Evolutionary conservation across 257 asterid genomes (phyloP), one percentile per base, ranked within the genome.

Genomic region (Solanum stenotomum): DNA sequence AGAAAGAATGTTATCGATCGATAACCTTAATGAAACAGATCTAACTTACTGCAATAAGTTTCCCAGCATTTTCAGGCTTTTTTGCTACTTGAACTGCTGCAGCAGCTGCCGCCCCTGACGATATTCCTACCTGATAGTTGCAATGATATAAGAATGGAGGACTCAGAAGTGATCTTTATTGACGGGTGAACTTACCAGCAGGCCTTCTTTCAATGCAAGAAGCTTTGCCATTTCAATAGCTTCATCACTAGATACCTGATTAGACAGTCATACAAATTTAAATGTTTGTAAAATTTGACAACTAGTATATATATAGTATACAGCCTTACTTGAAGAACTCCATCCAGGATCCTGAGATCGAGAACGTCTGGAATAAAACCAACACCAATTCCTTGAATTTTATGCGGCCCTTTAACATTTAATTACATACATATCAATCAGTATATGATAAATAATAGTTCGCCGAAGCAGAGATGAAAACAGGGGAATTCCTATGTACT

Each of bases 91-190:
- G 90, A 74, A 92, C 61, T 35, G 96, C 94, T 87, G 96, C 96
- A 2, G 92, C 94, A 9, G 94, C 92, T 4, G 94, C 94, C 5
- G 94, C 96, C 77, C 96, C 94, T 38, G 96, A 92, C 4, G 96
- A 93, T 86, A 93, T 93, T 49, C 94, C 95, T 15, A 89, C 92
- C 95, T 92, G 89, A 68, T n/a, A 4, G 38, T 74, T 68, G 46
- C 29, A 67, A 78, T 78, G 12, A 10, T 20, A 67, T 42, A 33
- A n/a, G 46, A 37, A 40, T 31, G 29, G 23, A 38, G 16, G 75
- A 79, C 31, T 29, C 59, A 27, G 42, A 37, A 83, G 33, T 88
- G 38, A 83, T 72, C 35, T 27, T 15, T 38, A 34, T 20, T n/a
- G 86, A 87, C 44, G 29, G 29, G 78, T 63, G 37, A 18, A 86